Percentiles rank a stretch among this genome's conserved stretches.
Evolutionary conservation across 2,329 filamentous ascomycete species (phyloP).

Genomic region (Didymella arachidicola): DNA sequence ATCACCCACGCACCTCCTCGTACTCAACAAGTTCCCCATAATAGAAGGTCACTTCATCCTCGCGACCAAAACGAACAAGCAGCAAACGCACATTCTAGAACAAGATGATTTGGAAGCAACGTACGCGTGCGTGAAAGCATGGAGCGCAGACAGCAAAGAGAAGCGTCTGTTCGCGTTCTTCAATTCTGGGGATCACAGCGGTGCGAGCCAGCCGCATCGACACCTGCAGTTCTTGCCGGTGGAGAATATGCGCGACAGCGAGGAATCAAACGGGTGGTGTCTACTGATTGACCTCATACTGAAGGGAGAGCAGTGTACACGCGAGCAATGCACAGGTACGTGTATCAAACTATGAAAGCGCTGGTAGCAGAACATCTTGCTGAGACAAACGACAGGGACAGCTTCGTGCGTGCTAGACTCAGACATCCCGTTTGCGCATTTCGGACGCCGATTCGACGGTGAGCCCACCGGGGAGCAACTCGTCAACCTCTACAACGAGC

Average conservation of each 20-base stretch:
- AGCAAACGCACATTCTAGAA: constrained; percentile 71
- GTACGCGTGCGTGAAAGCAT: constrained; percentile 68
- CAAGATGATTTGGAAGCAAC: constrained; percentile 67
- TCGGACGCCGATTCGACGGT: constrained; percentile 52
- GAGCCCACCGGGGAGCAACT: constrained; percentile 51
- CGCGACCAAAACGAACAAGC: constrained; percentile 68
- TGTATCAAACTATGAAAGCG: not conserved
- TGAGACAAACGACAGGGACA: constrained; percentile 19
- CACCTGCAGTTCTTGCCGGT: constrained; percentile 77
- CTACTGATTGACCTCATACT: constrained; percentile 58
- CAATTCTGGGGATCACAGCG: constrained; percentile 73
- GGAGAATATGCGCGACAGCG: constrained; percentile 64
- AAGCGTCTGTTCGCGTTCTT: constrained; percentile 70
- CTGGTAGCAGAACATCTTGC: constrained; percentile 1
- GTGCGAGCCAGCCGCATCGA: constrained; percentile 74
- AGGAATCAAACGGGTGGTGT: constrained; percentile 52
- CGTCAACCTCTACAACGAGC: constrained; percentile 43
- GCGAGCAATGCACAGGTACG: not conserved
- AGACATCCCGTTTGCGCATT: constrained; percentile 60
- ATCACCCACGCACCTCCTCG: constrained; percentile 65
- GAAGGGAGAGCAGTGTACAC: constrained; percentile 16
- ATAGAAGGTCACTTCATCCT: constrained; percentile 77
- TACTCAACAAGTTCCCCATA: constrained; percentile 79
- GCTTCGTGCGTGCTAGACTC: constrained; percentile 27
- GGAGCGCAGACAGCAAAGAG: constrained; percentile 48